Evolutionary conservation across 768 basidiomycete species (phyloP).

Genomic region (Phaeolepiota aurea): DNA sequence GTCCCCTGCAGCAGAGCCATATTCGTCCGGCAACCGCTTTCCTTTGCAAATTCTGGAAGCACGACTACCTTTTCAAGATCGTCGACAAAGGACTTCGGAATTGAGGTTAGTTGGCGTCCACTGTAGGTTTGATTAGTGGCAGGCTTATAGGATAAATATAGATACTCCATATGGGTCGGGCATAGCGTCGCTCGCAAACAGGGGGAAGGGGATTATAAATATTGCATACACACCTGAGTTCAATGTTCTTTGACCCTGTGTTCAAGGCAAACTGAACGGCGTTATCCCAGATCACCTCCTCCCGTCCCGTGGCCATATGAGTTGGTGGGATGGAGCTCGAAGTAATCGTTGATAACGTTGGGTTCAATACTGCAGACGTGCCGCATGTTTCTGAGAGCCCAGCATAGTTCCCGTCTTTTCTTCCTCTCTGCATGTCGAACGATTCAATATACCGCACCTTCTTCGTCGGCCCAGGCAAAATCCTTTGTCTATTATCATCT

Average conservation of each 20-base stretch:
- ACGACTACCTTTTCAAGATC: slow-evolving; percentile 40
- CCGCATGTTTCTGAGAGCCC: too few species aligned
- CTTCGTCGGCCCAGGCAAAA: neutral
- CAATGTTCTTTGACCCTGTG: slow-evolving; percentile 1
- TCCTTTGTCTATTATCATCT: neutral
- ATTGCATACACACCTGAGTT: neutral
- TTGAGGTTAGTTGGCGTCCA: slow-evolving; percentile 30
- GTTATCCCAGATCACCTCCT: slow-evolving; percentile 1
- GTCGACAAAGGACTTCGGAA: slow-evolving; percentile 39
- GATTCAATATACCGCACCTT: neutral
- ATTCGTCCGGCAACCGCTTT: too few species aligned
- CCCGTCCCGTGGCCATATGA: neutral
- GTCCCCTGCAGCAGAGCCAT: too few species aligned
- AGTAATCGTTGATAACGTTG: too few species aligned
- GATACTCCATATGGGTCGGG: too few species aligned
- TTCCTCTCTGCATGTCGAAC: neutral
- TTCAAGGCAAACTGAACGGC: slow-evolving; percentile 1
- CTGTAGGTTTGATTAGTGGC: slow-evolving; percentile 13
- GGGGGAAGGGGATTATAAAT: neutral
- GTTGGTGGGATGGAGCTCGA: neutral
- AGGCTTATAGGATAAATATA: neutral
- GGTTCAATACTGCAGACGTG: too few species aligned
- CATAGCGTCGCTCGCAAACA: neutral
- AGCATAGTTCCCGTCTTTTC: neutral
- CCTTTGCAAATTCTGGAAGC: slow-evolving; percentile 25